Percentiles rank a stretch among this genome's conserved stretches.
These are phyloP conservation scores for Oehlia diaphana DNA, from an alignment of 192 early-diverging fungal genomes.

Conservation along the genomic window DNA sequence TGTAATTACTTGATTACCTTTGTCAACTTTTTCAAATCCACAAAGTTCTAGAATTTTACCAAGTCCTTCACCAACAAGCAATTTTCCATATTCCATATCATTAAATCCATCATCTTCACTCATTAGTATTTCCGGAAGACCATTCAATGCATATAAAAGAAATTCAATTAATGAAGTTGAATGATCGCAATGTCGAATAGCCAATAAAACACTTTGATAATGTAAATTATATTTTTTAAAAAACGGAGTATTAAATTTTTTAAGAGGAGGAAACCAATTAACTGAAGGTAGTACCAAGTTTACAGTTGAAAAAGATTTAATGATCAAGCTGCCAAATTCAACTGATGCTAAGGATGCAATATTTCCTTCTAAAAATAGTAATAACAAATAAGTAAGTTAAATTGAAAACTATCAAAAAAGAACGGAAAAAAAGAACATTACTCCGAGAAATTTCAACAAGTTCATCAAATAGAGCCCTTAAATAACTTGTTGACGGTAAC, in stretches of 20 bases:
- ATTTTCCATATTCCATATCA: conserved; percentile 26
- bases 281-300: conserved; percentile 48
- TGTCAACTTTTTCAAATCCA: conserved; percentile 30
- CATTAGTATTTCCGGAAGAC: conserved; percentile 17
- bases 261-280: conserved; percentile 53
- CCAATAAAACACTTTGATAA: conserved; percentile 39
- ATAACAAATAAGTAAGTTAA: not conserved
- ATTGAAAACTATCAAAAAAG: not conserved
- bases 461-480: conserved; percentile 52
- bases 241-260: conserved; percentile 29
- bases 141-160: conserved; percentile 40
- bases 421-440: not conserved
- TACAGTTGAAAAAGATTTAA: conserved; percentile 5
- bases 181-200: conserved; percentile 44
- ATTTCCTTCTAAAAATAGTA: not conserved
- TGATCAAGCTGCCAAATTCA: not conserved
- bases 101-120: not conserved
- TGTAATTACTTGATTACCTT: conserved; percentile 24
- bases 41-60: conserved; percentile 48
- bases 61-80: conserved; percentile 47
- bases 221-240: conserved; percentile 20
- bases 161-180: conserved; percentile 56
- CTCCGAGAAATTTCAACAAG: not conserved
- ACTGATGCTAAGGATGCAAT: conserved; percentile 42
- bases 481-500: conserved; percentile 48